Evolutionary conservation across 202 grass and related monocot species (phyloP), one percentile per base, ranked within the genome.

Genomic region (Setaria italica): DNA sequence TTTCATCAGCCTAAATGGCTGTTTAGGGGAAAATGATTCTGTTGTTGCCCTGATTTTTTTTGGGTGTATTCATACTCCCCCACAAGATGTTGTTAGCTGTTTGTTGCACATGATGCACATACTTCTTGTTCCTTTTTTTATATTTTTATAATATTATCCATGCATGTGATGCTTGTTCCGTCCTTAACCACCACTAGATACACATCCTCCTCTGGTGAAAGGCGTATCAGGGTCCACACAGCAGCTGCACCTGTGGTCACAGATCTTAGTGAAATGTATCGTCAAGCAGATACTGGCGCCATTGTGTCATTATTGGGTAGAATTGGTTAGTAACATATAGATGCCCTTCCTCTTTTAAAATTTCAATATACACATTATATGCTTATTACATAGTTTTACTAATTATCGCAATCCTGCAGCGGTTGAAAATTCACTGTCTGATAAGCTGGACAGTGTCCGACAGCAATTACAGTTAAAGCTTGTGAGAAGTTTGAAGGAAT

Each of bases 241-340:
- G 85, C 97, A 73, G 90, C 97, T 57, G 94, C 92, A 81, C 92
- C 94, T 83, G 97, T 99, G 80, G 97, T 99, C 71, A 82, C 93
- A 84, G 97, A 99, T 91, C 92, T 99, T 85, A 53, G 85, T 88
- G 97, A 99, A 90, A 99, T 99, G 94, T 99, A 99, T 84, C 90
- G 89, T 70, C 94, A 99, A 83, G 94, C 97, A 85, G 97, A 99
- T 87, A 93, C 94, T 71, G 94, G 94, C 25, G 92, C 97, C 73
- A 86, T 97, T 76, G 72, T 97, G 34, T 96, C 92, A 57, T 68
- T 99, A 76, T 74, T 97, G 76, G 83, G 88, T 84, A 90, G 97
- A 83, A 88, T 87, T 41, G 94, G 97, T 99, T 66, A 92, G 94
- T 90, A 63, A n/a, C 17, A 56, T 50, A 59, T 54, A 42, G 9